Conservation (phyloP, 2,329 filamentous ascomycete genomes). For the Phialemonium atrogriseum region DNA sequence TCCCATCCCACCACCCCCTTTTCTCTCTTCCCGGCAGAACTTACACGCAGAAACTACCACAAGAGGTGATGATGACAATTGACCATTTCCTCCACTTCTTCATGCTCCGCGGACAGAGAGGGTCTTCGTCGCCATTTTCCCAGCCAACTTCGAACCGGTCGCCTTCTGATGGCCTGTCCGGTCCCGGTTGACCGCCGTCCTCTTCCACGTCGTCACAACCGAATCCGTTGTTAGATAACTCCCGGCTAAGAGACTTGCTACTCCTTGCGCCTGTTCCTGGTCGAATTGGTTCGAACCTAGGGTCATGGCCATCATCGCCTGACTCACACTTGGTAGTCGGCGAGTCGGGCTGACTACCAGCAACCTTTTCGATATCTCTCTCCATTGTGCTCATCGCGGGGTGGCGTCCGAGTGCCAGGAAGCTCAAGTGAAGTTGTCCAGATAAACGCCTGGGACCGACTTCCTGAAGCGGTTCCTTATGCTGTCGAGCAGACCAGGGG, state of each 20-base stretch:
- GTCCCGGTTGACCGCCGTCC: conserved; percentile 5
- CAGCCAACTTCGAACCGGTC: conserved; percentile 63
- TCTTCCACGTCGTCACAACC: conserved; percentile 25
- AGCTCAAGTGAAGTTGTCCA: too few relatives aligned
- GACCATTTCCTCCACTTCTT: conserved; percentile 63
- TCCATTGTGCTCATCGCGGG: too few relatives aligned
- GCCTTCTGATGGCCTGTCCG: conserved; percentile 15
- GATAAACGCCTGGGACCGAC: too few relatives aligned
- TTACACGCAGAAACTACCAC: conserved; percentile 75
- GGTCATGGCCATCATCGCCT: background rate
- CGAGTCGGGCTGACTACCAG: background rate
- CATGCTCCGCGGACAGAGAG: conserved; percentile 66
- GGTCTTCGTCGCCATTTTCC: conserved; percentile 61
- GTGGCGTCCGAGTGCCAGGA: too few relatives aligned
- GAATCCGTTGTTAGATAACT: conserved; percentile 36
- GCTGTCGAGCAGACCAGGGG: too few relatives aligned
- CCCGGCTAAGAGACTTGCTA: conserved; percentile 17
- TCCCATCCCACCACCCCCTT: too few relatives aligned
- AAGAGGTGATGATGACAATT: conserved; percentile 65
- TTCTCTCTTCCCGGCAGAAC: conserved; percentile 27
- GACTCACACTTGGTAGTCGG: background rate
- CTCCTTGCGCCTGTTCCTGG: conserved; percentile 7
- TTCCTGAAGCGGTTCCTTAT: too few relatives aligned
- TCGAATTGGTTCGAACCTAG: conserved; percentile 18
- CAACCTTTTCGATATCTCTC: background rate